Evolutionary conservation across 2,329 filamentous ascomycete species (phyloP).

Genomic region (Salinomyces thailandicus): DNA sequence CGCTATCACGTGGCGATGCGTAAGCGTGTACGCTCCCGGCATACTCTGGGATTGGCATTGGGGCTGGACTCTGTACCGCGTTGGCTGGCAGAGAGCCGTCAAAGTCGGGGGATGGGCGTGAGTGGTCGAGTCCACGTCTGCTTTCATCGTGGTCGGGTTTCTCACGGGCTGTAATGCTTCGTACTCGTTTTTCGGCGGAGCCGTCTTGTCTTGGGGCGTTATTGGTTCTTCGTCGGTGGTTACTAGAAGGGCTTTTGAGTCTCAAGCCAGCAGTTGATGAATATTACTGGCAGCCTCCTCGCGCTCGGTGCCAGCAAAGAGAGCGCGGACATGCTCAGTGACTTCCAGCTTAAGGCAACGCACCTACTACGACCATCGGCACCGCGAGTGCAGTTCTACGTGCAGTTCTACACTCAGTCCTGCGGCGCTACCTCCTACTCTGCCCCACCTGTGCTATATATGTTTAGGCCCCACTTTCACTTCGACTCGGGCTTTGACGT

Average conservation of each 20-base stretch:
- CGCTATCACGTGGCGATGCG: slow-evolving; percentile 7
- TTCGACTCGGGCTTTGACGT: no score
- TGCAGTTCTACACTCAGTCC: slow-evolving; percentile 51
- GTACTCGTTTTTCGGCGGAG: slow-evolving; percentile 47
- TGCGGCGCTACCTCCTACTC: slow-evolving; percentile 50
- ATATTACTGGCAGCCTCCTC: slow-evolving; percentile 47
- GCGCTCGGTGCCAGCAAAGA: slow-evolving; percentile 25
- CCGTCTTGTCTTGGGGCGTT: slow-evolving; percentile 45
- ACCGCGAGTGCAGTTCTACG: slow-evolving; percentile 54
- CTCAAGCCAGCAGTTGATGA: slow-evolving; percentile 47
- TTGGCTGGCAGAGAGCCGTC: slow-evolving; percentile 33
- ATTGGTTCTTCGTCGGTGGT: no score
- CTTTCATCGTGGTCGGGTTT: slow-evolving; percentile 50
- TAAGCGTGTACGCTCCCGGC: slow-evolving; percentile 43
- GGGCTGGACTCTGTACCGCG: slow-evolving; percentile 19
- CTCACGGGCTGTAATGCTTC: slow-evolving; percentile 48
- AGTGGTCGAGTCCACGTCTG: slow-evolving; percentile 49
- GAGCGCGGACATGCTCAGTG: slow-evolving; percentile 43
- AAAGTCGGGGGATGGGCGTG: slow-evolving; percentile 51
- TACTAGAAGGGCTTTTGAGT: no score
- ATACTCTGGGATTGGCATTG: slow-evolving; percentile 40
- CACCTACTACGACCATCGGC: slow-evolving; percentile 53
- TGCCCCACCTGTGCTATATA: no score
- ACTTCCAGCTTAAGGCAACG: slow-evolving; percentile 56
- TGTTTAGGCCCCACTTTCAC: no score